Base-by-base conservation (phyloP, 1,284 basidiomycete species). In the Ganoderma lucidum region DNA sequence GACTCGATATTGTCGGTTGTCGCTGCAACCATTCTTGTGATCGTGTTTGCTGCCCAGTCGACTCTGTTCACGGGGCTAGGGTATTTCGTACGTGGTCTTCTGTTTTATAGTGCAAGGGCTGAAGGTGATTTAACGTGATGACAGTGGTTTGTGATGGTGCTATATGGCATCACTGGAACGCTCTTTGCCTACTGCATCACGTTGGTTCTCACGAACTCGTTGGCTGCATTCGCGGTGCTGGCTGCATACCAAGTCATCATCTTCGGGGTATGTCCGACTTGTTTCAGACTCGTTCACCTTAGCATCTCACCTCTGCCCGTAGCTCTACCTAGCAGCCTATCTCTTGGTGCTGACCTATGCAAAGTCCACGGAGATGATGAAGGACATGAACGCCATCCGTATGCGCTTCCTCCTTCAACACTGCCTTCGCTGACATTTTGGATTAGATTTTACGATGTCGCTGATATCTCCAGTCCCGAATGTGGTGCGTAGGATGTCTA, bases 221-320 rank as follows among this genome's bases (percentile, higher is more conserved):
- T 96, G 14, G 90, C 91, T 2, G 90, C 93, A 2, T 95, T 94
- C 74, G 92, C 93, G 0, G 81, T 86, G 6, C 86, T 89, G 12
- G 93, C 92, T 10, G 92, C 88, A 23, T 93, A 91, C 78, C 92
- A 94, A 73, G 85, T 92, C 53, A 80, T 94, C 66, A 86, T 93
- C 76, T 93, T 90, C 78, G 78, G 92, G 61, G 90, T 93, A 75
- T 75, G 88, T 77, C 12, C 10, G 30, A 41, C 39, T 32, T 12
- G 0, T 48, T 32, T 6, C 0, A 23, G 1, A 23, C 23, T 23
- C 23, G 23, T 23, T 23, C 0, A 23, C 23, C 23, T 23, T 23
- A 23, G 0, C 17, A 19, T 39, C 17, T 41, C 62, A 6, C 44
- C 67, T 68, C 37, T 55, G 9, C 23, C 23, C 37, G 17, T 72